Percentiles rank a stretch among this genome's conserved stretches.
Evolutionary conservation across 2,329 filamentous ascomycete species (phyloP).

Genomic region (Aspergillus sp.): DNA sequence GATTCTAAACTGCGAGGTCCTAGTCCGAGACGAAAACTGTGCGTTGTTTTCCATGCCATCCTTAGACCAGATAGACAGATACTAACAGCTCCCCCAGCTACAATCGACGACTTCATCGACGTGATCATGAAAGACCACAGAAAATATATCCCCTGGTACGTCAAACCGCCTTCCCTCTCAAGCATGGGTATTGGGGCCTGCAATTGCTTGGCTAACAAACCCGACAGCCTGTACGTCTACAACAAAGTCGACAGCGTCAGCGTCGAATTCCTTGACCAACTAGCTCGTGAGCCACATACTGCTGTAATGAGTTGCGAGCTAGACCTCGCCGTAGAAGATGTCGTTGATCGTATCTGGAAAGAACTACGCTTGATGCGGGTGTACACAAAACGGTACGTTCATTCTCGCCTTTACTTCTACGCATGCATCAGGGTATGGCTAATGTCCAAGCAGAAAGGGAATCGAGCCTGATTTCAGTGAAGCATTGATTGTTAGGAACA

Average conservation of each 20-base stretch:
- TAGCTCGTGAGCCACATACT: constrained; percentile 90
- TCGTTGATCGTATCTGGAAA: constrained; percentile 92
- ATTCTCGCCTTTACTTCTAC: background rate
- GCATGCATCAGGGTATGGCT: background rate
- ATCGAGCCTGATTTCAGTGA: constrained; percentile 85
- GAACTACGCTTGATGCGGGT: constrained; percentile 86
- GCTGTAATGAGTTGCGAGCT: constrained; percentile 98
- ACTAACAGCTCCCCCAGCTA: constrained; percentile 53
- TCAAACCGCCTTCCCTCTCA: background rate
- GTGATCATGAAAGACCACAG: constrained; percentile 99
- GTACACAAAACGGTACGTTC: constrained; percentile 75
- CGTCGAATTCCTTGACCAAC: constrained; percentile 85
- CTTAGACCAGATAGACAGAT: background rate
- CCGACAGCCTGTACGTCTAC: constrained; percentile 81
- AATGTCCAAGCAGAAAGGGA: constrained; percentile 65
- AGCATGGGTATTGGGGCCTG: too few species aligned
- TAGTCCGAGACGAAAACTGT: constrained; percentile 88
- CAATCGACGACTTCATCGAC: constrained; percentile 97
- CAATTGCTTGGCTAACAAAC: background rate
- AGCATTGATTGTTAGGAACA: constrained; percentile 85
- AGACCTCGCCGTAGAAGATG: constrained; percentile 87
- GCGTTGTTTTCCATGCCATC: constrained; percentile 14
- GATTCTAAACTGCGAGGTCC: constrained; percentile 94
- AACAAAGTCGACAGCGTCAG: constrained; percentile 98
- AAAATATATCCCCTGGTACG: constrained; percentile 82